Evolutionary conservation across 768 basidiomycete species (phyloP).

Genomic region (Coprinopsis cinerea): DNA sequence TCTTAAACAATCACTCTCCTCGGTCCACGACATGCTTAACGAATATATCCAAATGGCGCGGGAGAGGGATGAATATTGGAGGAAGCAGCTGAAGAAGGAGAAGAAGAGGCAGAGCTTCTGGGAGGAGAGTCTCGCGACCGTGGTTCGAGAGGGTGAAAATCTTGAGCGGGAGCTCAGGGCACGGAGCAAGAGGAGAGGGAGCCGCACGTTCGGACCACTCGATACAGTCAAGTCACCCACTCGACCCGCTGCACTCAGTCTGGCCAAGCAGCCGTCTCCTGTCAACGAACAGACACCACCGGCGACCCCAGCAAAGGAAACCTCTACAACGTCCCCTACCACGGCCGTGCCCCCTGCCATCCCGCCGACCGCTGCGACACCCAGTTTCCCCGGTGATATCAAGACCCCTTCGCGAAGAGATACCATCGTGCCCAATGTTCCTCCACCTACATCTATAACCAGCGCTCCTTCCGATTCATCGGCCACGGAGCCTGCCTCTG

Average conservation of each 20-base stretch:
- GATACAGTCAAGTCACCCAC: conserved; percentile 16
- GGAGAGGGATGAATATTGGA: conserved; percentile 82
- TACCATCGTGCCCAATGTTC: conserved; percentile 10
- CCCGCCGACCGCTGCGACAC: neutral
- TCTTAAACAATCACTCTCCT: conserved; percentile 52
- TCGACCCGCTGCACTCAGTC: conserved; percentile 15
- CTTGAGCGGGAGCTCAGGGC: conserved; percentile 75
- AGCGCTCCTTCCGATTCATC: conserved; percentile 13
- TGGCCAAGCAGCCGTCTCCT: conserved; percentile 8
- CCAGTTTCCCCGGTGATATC: conserved; percentile 3
- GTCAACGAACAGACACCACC: conserved; percentile 13
- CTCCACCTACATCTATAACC: neutral
- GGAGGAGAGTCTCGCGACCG: conserved; percentile 86
- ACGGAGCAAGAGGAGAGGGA: conserved; percentile 53
- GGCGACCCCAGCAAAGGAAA: neutral
- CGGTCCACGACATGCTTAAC: conserved; percentile 52
- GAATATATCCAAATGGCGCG: conserved; percentile 66
- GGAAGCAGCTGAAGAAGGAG: conserved; percentile 57
- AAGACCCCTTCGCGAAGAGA: conserved; percentile 10
- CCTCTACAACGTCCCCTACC: neutral
- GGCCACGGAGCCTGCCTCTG: conserved; percentile 12
- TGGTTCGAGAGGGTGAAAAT: conserved; percentile 79
- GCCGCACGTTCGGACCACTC: conserved; percentile 43
- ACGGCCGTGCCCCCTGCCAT: neutral
- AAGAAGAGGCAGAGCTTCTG: conserved; percentile 62